phyloP scores from a whole-genome alignment of 2,329 filamentous ascomycete genomes.

The Aureobasidium sp. region DNA sequence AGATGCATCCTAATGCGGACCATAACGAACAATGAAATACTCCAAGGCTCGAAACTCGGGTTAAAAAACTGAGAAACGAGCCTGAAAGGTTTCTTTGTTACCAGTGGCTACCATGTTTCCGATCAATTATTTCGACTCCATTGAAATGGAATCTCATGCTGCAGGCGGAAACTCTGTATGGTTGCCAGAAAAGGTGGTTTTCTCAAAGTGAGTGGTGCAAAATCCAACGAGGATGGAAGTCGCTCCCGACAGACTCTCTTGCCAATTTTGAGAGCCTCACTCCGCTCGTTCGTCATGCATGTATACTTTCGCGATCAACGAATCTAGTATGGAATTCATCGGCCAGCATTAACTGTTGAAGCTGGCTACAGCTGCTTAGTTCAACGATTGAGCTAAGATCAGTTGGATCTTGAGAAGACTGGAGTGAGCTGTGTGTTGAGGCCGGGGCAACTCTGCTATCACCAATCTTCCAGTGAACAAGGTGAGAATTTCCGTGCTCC shows the following conservation, averaged over 20 bases:
- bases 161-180: not conserved
- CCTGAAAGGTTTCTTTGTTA: not conserved
- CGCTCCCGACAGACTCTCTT: not conserved
- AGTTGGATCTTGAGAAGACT: not conserved
- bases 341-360: too few relatives aligned
- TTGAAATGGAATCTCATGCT: too few relatives aligned
- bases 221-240: too few relatives aligned
- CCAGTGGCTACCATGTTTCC: not conserved
- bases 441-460: not conserved
- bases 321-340: too few relatives aligned
- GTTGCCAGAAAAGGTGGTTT: not conserved
- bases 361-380: too few relatives aligned
- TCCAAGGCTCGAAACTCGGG: not conserved
- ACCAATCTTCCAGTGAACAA: not conserved
- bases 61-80: not conserved
- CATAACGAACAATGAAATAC: not conserved
- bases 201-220: too few relatives aligned
- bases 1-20: not conserved
- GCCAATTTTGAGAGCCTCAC: not conserved
- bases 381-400: too few relatives aligned
- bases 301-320: not conserved
- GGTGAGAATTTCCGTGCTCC: not conserved
- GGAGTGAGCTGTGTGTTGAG: not conserved
- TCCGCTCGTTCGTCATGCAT: not conserved
- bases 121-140: too few relatives aligned